Evolutionary conservation across 352 stramenopile species (phyloP), one percentile per base, ranked within the genome.

Genomic region (Globisporangium cederbergense): DNA sequence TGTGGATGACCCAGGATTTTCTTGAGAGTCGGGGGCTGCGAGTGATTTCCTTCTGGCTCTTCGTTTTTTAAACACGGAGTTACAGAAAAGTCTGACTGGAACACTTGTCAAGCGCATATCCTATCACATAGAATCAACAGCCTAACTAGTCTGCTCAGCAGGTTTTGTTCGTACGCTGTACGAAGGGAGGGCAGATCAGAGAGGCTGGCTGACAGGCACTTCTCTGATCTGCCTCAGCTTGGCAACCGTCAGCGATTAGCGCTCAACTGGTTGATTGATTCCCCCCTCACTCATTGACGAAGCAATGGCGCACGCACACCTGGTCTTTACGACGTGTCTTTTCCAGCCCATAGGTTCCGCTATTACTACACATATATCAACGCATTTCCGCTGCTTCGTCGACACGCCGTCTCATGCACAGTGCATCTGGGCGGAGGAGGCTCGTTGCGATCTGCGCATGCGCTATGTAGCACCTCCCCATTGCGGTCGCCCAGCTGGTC

Each of bases 401-500:
- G 14, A 49, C 16, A 11, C 43, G 16, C 43, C 16, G 32, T 4
- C 32, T 36, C 32, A 36, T 8, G 43, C 18, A 42, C 11, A 49
- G 43, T 6, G 14, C 11, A 49, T 49, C 43, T 49, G 43, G 43
- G 43, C 18, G 36, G 36, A 42, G 36, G 3, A 42, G 36, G 3
- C 36, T 14, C 10, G 13, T 42, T 14, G 36, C 9, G 16, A 49
- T 46, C 14, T 46, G 40, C 40, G 38, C 38, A 14, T n/a, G 16
- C 42, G 25, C 25, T 28, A 28, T 28, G 25, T 28, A 49, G 2
- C 43, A 16, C 22, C 13, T 28, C 42, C 32, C 38, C 32, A 8
- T 58, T 58, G 52, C 52, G n/a, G 18, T 46, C 18, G 51, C 14
- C 52, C 52, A 58, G 52, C 52, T 46, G 52, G 52, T 58, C 52